Evolutionary conservation across 345 rosid species (phyloP).

Genomic region (Eucalyptus regnans): DNA sequence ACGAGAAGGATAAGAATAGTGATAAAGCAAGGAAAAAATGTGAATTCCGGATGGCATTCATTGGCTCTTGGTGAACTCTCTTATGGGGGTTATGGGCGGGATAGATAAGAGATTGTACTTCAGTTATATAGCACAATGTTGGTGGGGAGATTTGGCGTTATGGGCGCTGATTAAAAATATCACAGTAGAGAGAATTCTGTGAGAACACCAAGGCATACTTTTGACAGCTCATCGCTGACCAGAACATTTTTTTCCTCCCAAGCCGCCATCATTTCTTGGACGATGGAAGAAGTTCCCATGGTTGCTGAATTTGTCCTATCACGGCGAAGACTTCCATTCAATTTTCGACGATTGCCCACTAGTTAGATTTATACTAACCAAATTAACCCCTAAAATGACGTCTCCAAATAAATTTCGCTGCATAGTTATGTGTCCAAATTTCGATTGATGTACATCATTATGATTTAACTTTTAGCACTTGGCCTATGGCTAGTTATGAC

Average conservation of each 20-base stretch:
- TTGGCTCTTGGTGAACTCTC: not conserved
- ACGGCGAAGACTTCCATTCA: not conserved
- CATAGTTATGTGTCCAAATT: not conserved
- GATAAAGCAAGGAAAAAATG: not conserved
- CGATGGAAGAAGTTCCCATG: not conserved
- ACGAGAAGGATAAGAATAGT: not conserved
- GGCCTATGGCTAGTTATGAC: not conserved
- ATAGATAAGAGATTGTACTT: not conserved
- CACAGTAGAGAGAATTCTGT: not conserved
- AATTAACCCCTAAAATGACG: not conserved
- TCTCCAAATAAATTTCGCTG: not conserved
- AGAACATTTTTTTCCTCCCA: not conserved
- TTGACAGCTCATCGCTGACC: not conserved
- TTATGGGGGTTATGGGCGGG: not conserved
- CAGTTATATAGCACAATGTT: not conserved
- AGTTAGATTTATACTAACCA: not conserved
- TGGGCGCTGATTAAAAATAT: not conserved
- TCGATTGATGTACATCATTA: not conserved
- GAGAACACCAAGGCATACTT: not conserved
- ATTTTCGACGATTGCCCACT: not conserved
- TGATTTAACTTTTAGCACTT: not conserved
- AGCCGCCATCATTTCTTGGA: not conserved
- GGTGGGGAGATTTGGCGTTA: not conserved
- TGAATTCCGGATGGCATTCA: not conserved
- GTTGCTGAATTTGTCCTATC: not conserved